phyloP scores from a whole-genome alignment of 169 alveolate species.

The Perkinsus olseni region DNA sequence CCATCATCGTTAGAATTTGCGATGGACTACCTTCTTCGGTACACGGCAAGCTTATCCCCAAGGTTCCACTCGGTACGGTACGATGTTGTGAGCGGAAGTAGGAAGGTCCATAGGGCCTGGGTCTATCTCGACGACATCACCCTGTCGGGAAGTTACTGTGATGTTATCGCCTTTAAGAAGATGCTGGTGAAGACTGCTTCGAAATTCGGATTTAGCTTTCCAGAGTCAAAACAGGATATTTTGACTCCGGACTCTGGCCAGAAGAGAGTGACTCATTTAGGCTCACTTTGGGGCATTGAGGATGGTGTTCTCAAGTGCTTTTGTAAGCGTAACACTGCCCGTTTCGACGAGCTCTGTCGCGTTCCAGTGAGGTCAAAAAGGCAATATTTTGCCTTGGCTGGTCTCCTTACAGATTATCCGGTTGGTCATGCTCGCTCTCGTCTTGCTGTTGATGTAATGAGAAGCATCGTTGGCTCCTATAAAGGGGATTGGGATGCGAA shows the following conservation, averaged over 20 bases:
- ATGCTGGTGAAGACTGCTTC: not conserved
- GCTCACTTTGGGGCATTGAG: not conserved
- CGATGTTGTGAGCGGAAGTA: not conserved
- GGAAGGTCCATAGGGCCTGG: not conserved
- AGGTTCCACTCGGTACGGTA: not conserved
- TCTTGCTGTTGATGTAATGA: not conserved
- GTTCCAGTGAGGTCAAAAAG: not conserved
- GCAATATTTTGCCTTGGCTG: not conserved
- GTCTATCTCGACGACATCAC: not conserved
- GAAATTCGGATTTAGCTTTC: not conserved
- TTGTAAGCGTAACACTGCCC: not conserved
- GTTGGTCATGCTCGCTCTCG: not conserved
- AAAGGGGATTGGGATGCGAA: not conserved
- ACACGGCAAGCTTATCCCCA: not conserved
- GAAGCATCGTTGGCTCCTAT: not conserved
- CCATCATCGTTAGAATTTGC: not conserved
- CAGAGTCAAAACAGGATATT: not conserved
- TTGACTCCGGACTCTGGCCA: not conserved
- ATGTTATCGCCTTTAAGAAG: not conserved
- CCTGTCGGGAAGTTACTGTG: not conserved
- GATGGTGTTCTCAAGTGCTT: not conserved
- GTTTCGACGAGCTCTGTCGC: not conserved
- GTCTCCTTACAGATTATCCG: not conserved
- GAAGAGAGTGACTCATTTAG: not conserved
- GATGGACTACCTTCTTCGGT: not conserved